Evolutionary conservation across 148 eudicot species (phyloP).

Genomic region (Cornus suecica): DNA sequence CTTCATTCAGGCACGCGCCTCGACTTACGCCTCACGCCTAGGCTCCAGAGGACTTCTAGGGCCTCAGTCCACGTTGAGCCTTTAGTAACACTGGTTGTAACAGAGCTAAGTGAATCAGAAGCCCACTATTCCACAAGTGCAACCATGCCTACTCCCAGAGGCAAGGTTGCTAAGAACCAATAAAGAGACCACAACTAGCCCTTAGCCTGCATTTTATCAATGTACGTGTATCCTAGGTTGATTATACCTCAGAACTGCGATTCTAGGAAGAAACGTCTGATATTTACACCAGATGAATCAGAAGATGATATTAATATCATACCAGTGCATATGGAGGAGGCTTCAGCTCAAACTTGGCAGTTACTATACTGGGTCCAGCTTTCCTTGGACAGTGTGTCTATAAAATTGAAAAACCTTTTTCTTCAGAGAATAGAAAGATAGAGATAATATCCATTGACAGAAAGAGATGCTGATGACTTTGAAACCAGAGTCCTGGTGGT

Average conservation of each 20-base stretch:
- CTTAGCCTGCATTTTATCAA: conserved; percentile 3
- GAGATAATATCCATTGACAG: not conserved
- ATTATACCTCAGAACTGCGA: not conserved
- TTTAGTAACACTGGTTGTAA: no score
- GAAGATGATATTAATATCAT: conserved; percentile 21
- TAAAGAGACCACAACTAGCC: not conserved
- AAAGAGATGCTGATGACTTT: not conserved
- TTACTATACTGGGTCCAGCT: conserved; percentile 38
- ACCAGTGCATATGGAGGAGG: conserved; percentile 83
- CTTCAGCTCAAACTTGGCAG: conserved; percentile 66
- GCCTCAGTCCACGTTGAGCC: no score
- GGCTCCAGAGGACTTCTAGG: no score
- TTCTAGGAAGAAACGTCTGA: not conserved
- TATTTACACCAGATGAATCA: not conserved
- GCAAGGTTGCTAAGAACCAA: not conserved
- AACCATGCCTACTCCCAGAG: not conserved
- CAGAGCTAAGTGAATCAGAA: not conserved
- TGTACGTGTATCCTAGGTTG: not conserved
- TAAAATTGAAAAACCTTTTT: conserved; percentile 9
- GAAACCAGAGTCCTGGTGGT: not conserved
- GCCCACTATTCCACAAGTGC: not conserved
- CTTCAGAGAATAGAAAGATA: not conserved
- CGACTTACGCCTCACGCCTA: no score
- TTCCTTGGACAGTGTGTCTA: conserved; percentile 39
- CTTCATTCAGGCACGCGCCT: no score